Conservation (phyloP, 495 filamentous ascomycete genomes). For the Emericellopsis terricola region DNA sequence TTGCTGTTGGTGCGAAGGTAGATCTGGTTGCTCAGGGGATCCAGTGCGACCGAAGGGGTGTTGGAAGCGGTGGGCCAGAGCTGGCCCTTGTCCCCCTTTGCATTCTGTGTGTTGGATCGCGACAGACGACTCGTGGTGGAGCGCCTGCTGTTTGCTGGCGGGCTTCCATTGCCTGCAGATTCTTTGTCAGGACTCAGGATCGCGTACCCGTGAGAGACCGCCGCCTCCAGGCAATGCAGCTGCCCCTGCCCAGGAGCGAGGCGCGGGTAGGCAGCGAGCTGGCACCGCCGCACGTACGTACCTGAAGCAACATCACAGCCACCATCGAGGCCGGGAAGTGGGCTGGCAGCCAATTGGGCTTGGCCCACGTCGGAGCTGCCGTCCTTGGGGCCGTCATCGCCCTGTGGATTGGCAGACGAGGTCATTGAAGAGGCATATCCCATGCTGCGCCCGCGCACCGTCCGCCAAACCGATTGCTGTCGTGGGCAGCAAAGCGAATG, state of each 20-base stretch:
- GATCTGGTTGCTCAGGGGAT: conserved; percentile 45
- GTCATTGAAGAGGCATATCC: background rate
- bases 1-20: conserved; percentile 66
- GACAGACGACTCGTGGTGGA: conserved; percentile 7
- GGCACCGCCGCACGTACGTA: too few species aligned
- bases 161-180: too few species aligned
- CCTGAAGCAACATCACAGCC: background rate
- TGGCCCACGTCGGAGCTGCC: background rate
- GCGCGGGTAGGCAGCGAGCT: too few species aligned
- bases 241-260: too few species aligned
- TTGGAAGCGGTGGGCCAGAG: conserved; percentile 5
- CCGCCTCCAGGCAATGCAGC: too few species aligned
- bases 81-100: conserved; percentile 8
- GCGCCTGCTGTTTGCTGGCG: background rate
- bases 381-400: background rate
- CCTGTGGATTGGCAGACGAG: background rate
- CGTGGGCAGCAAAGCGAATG: too few species aligned
- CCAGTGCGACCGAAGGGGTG: conserved; percentile 14
- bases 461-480: too few species aligned
- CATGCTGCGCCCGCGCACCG: background rate
- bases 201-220: too few species aligned
- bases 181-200: too few species aligned
- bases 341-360: too few species aligned
- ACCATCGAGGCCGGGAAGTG: background rate
- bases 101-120: conserved; percentile 9